Conservation (phyloP, 306 rosid genomes). For the Cyamopsis tetragonoloba region DNA sequence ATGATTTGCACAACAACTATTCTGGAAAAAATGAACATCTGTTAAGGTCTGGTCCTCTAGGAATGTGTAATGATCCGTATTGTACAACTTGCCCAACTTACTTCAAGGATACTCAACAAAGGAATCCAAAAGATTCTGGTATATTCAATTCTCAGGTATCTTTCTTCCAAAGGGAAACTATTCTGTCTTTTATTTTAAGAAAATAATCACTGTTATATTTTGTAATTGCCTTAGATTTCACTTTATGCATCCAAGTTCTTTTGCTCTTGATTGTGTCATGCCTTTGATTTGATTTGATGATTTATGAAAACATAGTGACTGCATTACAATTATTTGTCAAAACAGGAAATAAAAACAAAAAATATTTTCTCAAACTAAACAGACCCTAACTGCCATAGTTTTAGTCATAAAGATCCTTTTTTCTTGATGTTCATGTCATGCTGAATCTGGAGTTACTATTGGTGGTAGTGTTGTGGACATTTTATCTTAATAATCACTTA, state of each 20-base stretch:
- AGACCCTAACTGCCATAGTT: too few species aligned
- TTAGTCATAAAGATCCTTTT: too few species aligned
- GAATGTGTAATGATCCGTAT: conserved; percentile 88
- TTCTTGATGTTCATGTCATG: too few species aligned
- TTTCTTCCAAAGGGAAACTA: conserved; percentile 19
- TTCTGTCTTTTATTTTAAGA: not conserved
- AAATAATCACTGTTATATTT: not conserved
- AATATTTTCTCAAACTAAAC: too few species aligned
- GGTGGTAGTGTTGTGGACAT: not conserved
- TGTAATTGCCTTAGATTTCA: conserved; percentile 1
- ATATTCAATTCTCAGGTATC: conserved; percentile 57
- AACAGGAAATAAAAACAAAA: too few species aligned
- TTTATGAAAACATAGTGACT: too few species aligned
- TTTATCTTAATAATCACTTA: not conserved
- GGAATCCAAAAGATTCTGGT: conserved; percentile 31
- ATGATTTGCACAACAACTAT: conserved; percentile 41
- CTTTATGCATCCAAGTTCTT: not conserved
- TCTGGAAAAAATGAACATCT: conserved; percentile 63
- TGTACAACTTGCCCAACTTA: conserved; percentile 84
- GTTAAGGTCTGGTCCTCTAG: conserved; percentile 80
- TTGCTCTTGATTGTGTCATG: not conserved
- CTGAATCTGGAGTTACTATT: too few species aligned
- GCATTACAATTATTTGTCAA: too few species aligned
- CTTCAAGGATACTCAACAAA: conserved; percentile 48
- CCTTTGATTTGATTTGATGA: conserved; percentile 3